These are phyloP conservation scores for Thymus quinquecostatus DNA, from an alignment of 257 asterid species.

Conservation along the genomic window DNA sequence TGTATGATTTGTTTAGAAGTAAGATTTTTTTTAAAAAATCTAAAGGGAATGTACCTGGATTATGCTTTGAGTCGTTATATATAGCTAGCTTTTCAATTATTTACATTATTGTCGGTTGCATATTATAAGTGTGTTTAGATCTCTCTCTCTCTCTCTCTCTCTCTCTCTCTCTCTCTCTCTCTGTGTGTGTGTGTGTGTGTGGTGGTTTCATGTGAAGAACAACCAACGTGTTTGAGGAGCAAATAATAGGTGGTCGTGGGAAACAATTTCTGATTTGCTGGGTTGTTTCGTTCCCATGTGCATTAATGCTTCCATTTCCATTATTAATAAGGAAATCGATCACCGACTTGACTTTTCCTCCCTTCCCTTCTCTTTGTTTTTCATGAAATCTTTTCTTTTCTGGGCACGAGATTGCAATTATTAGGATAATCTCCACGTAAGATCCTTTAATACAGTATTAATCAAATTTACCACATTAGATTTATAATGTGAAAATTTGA, in stretches of 20 bases:
- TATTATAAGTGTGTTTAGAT: not conserved
- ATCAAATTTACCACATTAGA: too few species aligned
- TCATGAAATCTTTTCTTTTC: too few species aligned
- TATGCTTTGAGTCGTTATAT: constrained; percentile 21
- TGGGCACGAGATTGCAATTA: not conserved
- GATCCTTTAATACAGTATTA: not conserved
- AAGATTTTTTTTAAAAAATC: not conserved
- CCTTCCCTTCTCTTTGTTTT: not conserved
- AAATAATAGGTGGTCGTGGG: constrained; percentile 44
- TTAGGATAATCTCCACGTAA: not conserved
- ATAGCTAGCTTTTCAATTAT: not conserved
- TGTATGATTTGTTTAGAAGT: constrained; percentile 23
- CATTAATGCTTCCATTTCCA: constrained; percentile 17
- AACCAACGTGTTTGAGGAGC: constrained; percentile 8
- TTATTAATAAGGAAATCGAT: not conserved
- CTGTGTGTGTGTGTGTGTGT: not conserved
- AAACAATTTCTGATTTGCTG: constrained; percentile 28
- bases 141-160: not conserved
- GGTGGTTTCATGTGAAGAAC: constrained; percentile 9
- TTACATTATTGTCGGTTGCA: not conserved
- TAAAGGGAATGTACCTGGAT: constrained; percentile 18
- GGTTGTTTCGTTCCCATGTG: constrained; percentile 41
- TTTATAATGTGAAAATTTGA: too few species aligned
- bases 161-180: not conserved
- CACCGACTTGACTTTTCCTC: constrained; percentile 30